These are phyloP conservation scores for Fusarium sp. DNA, from an alignment of 2,329 filamentous ascomycete genomes.

Conservation along the genomic window DNA sequence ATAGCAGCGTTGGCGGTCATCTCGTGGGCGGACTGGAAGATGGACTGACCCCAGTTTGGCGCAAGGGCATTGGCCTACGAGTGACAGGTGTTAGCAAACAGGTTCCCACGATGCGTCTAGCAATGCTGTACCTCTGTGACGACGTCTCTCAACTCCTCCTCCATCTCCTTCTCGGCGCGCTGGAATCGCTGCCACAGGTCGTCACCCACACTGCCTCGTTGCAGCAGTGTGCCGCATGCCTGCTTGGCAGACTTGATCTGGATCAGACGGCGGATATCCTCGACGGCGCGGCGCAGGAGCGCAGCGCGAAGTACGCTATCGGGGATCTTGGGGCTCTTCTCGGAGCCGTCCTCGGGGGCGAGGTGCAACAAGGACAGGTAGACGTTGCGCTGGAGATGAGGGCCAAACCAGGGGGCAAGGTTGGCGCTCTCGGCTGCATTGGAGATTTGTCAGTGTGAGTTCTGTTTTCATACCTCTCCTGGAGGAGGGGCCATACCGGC, in stretches of 20 bases:
- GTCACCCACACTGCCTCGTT: constrained; percentile 92
- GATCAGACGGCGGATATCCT: constrained; percentile 93
- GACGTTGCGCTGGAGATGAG: constrained; percentile 91
- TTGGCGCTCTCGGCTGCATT: constrained; percentile 77
- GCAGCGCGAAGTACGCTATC: constrained; percentile 89
- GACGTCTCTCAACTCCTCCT: constrained; percentile 93
- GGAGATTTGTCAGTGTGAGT: constrained; percentile 11
- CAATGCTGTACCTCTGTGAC: constrained; percentile 77
- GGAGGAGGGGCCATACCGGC: constrained; percentile 64
- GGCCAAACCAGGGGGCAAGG: constrained; percentile 92
- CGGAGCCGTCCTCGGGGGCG: constrained; percentile 68
- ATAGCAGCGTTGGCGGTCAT: constrained; percentile 87
- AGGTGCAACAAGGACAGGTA: constrained; percentile 93
- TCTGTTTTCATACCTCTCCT: background rate
- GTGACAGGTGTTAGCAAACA: constrained; percentile 10
- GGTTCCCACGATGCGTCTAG: background rate
- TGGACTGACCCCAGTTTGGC: constrained; percentile 89
- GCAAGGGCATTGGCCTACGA: constrained; percentile 87
- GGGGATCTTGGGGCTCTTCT: constrained; percentile 77
- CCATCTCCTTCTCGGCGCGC: constrained; percentile 96
- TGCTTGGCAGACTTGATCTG: constrained; percentile 89
- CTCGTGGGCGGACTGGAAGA: constrained; percentile 98
- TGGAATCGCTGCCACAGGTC: constrained; percentile 94
- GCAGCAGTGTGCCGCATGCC: constrained; percentile 82
- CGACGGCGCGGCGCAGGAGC: constrained; percentile 85